phyloP scores from a whole-genome alignment of 371 early-diverging fungal species.

The Mortierella sp. region DNA sequence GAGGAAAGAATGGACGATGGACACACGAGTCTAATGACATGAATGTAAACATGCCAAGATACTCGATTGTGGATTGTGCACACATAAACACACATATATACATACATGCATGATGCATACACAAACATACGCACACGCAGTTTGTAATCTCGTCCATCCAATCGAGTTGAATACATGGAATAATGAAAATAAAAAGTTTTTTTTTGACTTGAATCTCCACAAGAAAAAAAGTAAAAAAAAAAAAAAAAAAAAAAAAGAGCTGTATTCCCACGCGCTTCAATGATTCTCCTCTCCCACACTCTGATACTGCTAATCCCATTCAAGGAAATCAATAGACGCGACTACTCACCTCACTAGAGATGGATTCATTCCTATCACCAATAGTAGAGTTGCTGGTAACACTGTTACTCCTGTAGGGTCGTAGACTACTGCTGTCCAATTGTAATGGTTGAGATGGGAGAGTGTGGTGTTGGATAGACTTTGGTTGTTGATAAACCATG shows the following conservation, averaged over 20 bases:
- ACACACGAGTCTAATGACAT: no score
- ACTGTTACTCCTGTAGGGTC: constrained; percentile 14
- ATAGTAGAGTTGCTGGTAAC: constrained; percentile 15
- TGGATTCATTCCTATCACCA: constrained; percentile 11
- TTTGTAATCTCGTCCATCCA: no score
- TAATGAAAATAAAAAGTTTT: background rate
- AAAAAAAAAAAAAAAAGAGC: background rate
- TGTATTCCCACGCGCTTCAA: constrained; percentile 2
- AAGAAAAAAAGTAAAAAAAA: background rate
- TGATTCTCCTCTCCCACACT: background rate
- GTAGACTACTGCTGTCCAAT: constrained; percentile 19
- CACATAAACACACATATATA: no score
- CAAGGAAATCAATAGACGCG: background rate
- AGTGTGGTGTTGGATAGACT: constrained; percentile 39
- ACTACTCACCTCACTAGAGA: constrained; percentile 29
- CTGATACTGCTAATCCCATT: background rate
- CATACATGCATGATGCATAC: no score
- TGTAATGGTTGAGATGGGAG: constrained; percentile 35
- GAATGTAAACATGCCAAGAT: no score
- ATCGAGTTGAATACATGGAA: no score
- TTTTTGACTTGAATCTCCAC: background rate
- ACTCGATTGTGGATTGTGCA: no score
- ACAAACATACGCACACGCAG: no score
- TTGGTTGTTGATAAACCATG: constrained; percentile 46
- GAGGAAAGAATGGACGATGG: no score